Conservation (phyloP, 2,329 filamentous ascomycete genomes). For the Chaetomiaceae sp. region DNA sequence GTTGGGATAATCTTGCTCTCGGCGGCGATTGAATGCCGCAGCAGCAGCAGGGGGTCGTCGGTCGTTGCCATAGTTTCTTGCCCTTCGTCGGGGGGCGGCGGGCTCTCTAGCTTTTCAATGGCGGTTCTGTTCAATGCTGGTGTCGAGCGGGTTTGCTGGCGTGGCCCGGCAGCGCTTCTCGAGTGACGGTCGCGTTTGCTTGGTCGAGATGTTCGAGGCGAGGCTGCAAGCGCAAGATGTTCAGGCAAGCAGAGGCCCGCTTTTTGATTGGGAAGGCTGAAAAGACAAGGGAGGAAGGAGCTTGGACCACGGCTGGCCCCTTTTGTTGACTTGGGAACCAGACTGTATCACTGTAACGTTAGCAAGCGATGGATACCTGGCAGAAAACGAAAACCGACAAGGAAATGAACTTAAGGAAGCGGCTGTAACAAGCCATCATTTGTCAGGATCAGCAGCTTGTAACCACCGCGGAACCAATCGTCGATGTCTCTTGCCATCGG, state of each 20-base stretch:
- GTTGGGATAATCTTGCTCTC: constrained; percentile 68
- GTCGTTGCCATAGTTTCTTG: constrained; percentile 50
- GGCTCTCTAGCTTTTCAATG: neutral
- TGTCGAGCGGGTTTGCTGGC: neutral
- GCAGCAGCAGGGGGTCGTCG: constrained; percentile 74
- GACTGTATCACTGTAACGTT: neutral
- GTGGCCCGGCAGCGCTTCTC: neutral
- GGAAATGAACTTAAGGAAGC: neutral
- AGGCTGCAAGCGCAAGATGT: constrained; percentile 4
- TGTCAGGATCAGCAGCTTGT: no score
- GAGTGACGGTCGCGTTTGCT: neutral
- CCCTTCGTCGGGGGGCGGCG: neutral
- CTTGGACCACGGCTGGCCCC: constrained; percentile 1
- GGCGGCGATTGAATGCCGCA: constrained; percentile 77
- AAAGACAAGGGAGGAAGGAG: neutral
- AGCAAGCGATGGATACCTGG: neutral
- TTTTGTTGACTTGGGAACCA: neutral
- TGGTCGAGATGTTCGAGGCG: neutral
- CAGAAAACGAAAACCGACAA: no score
- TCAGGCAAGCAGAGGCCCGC: neutral
- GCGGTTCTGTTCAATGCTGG: neutral
- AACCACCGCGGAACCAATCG: no score
- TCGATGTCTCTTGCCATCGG: no score
- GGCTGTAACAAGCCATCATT: no score
- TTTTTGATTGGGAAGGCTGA: constrained; percentile 8